Conservation (phyloP, 176 grass and related monocot species). For the Stipa capillata region DNA sequence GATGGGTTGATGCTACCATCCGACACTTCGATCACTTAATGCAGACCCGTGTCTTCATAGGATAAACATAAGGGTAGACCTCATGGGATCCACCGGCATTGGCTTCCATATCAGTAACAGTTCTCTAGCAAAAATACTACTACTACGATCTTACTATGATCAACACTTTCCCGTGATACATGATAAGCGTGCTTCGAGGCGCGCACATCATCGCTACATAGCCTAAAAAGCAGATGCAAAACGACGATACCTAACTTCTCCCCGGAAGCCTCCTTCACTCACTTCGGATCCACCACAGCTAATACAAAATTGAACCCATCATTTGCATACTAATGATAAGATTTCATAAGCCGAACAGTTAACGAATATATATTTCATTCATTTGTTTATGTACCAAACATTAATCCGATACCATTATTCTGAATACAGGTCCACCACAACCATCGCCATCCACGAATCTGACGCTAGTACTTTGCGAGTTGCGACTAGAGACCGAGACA, state of each 20-base stretch:
- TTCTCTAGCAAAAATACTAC: neutral
- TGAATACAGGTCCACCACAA: neutral
- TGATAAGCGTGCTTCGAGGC: neutral
- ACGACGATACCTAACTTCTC: slow-evolving; percentile 3
- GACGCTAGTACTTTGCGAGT: slow-evolving; percentile 16
- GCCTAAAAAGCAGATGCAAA: slow-evolving; percentile 10
- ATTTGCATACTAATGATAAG: neutral
- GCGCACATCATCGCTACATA: neutral
- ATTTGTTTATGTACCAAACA: no score
- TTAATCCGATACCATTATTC: slow-evolving; percentile 9
- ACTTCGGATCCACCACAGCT: neutral
- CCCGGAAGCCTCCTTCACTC: no score
- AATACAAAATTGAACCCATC: neutral
- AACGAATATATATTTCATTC: neutral
- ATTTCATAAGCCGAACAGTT: neutral
- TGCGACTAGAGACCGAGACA: slow-evolving; percentile 11
- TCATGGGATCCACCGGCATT: no score
- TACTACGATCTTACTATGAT: neutral
- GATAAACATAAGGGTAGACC: no score
- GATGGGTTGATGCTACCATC: no score
- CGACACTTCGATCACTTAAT: no score
- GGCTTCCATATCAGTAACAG: neutral
- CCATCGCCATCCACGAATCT: slow-evolving; percentile 15
- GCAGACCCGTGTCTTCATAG: no score
- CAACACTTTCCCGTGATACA: neutral